Evolutionary conservation across 371 early-diverging fungal genomes (phyloP).

Genomic region (Mortierella sp.): DNA sequence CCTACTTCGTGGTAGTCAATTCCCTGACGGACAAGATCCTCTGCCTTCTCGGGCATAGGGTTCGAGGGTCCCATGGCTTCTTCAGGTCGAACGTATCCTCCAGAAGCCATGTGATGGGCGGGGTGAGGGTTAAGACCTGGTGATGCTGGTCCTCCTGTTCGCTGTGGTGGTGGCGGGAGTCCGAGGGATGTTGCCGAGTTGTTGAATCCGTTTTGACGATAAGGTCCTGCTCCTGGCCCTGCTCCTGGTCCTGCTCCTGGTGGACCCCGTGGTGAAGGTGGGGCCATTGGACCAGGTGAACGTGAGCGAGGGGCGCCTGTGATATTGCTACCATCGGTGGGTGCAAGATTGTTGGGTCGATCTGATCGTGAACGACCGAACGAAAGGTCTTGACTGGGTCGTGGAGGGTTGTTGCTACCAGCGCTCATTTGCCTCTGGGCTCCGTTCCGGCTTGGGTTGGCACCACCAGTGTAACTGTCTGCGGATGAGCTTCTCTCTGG

Average conservation of each 20-base stretch:
- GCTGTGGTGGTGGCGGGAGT: conserved; percentile 15
- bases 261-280: conserved; percentile 24
- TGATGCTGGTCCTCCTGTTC: conserved; percentile 1
- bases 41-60: conserved; percentile 56
- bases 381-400: no score
- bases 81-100: conserved; percentile 53
- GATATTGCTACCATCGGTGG: conserved; percentile 15
- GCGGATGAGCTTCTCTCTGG: conserved; percentile 44
- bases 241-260: conserved; percentile 22
- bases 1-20: conserved; percentile 76
- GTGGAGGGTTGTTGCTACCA: background rate
- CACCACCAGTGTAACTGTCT: conserved; percentile 13
- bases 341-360: conserved; percentile 19
- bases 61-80: conserved; percentile 51
- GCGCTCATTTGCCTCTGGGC: conserved; percentile 13
- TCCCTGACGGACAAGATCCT: conserved; percentile 65
- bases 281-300: conserved; percentile 23
- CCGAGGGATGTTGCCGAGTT: no score
- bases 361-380: conserved; percentile 18
- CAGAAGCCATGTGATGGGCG: conserved; percentile 40
- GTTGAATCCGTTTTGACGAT: no score
- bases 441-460: conserved; percentile 15
- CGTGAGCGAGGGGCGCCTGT: conserved; percentile 21
- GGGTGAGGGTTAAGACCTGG: conserved; percentile 36
- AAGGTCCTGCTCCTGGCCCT: conserved; percentile 1